These are phyloP conservation scores for Massariosphaeria phaeospora DNA, from an alignment of 495 filamentous ascomycete genomes.

Conservation along the genomic window DNA sequence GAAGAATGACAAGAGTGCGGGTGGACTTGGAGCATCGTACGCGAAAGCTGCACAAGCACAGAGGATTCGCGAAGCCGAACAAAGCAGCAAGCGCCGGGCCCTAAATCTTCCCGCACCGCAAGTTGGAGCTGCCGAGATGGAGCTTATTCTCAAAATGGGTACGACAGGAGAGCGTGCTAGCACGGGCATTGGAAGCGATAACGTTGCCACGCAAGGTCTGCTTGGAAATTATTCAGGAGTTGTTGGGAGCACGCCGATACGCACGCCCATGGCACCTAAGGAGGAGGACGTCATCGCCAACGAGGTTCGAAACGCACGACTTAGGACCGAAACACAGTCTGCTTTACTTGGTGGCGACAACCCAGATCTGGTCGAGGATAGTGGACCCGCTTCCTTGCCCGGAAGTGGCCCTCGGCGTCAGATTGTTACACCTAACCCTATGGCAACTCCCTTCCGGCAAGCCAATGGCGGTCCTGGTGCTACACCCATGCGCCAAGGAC, in stretches of 20 bases:
- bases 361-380: constrained; percentile 76
- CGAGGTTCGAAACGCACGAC: constrained; percentile 90
- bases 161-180: constrained; percentile 90
- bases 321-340: constrained; percentile 92
- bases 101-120: constrained; percentile 82
- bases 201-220: constrained; percentile 77
- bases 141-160: constrained; percentile 98
- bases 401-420: constrained; percentile 72
- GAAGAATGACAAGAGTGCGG: constrained; percentile 78
- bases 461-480: constrained; percentile 59
- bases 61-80: constrained; percentile 91
- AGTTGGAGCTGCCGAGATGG: constrained; percentile 85
- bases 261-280: constrained; percentile 83
- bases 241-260: constrained; percentile 77
- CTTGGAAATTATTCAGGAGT: constrained; percentile 79
- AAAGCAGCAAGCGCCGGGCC: constrained; percentile 81
- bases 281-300: constrained; percentile 95
- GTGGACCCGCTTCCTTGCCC: constrained; percentile 81
- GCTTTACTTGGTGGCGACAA: constrained; percentile 92
- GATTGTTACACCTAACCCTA: constrained; percentile 84
- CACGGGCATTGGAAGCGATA: constrained; percentile 69
- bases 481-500: constrained; percentile 59
- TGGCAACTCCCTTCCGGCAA: constrained; percentile 83
- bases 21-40: constrained; percentile 77
- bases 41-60: constrained; percentile 93